Percentiles rank a stretch among this genome's conserved stretches.
Conservation (phyloP, 345 rosid species). For the Euphorbia lathyris region DNA sequence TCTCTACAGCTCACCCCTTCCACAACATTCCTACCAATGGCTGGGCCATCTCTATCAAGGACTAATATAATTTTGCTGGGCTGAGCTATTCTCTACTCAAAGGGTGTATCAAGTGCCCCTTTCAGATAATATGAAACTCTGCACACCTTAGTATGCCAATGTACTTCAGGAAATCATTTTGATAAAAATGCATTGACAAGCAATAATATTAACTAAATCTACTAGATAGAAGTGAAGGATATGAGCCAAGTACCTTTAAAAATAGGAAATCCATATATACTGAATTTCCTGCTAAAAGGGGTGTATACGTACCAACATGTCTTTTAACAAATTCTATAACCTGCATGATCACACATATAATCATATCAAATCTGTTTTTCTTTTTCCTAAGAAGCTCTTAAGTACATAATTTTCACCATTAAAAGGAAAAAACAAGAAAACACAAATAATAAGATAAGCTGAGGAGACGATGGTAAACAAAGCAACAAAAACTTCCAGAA, state of each 20-base stretch:
- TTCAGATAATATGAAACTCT: background rate
- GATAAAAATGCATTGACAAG: background rate
- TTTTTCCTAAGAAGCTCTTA: too few relatives aligned
- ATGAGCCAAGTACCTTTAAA: constrained; percentile 52
- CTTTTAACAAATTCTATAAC: constrained; percentile 67
- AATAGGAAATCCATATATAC: constrained; percentile 69
- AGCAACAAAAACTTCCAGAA: background rate
- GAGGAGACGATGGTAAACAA: background rate
- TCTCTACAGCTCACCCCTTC: too few relatives aligned
- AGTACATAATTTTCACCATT: background rate
- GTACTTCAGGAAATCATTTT: background rate
- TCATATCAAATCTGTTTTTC: background rate
- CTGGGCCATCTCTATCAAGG: too few relatives aligned
- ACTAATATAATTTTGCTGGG: too few relatives aligned
- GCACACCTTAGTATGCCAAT: background rate
- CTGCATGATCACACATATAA: constrained; percentile 41
- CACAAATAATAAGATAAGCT: constrained; percentile 7
- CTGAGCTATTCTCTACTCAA: too few relatives aligned
- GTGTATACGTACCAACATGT: constrained; percentile 56
- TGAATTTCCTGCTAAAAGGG: constrained; percentile 84
- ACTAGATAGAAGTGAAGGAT: background rate
- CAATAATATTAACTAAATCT: background rate
- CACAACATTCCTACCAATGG: too few relatives aligned
- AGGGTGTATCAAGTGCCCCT: background rate
- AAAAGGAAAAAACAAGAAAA: background rate